These are phyloP conservation scores for Micractinium conductrix DNA, from an alignment of 139 green algal genomes.

Conservation along the genomic window DNA sequence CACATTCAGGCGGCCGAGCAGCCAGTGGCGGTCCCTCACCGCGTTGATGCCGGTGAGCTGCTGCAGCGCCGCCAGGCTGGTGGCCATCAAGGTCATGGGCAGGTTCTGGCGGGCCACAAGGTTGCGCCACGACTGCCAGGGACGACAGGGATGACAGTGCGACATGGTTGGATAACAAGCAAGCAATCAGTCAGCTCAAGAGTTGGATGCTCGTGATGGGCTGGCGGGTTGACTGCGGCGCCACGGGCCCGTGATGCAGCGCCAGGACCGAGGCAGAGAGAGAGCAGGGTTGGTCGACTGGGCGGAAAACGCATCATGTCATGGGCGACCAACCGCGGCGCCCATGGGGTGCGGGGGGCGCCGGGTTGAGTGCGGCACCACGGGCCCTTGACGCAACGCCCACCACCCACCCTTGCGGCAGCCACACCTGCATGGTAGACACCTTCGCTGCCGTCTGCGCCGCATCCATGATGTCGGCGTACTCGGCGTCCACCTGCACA, in stretches of 20 bases:
- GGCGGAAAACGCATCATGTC: too few relatives aligned
- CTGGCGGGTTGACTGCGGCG: too few relatives aligned
- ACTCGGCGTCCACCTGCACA: slow-evolving; percentile 13
- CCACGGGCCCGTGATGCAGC: too few relatives aligned
- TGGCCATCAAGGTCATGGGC: slow-evolving; percentile 25
- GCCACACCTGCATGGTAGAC: not conserved
- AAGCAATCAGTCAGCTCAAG: not conserved
- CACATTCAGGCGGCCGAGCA: too few relatives aligned
- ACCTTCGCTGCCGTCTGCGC: slow-evolving; percentile 4
- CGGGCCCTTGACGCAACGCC: too few relatives aligned
- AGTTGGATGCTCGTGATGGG: not conserved
- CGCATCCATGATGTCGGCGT: slow-evolving; percentile 25
- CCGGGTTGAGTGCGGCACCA: too few relatives aligned
- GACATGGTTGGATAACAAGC: not conserved
- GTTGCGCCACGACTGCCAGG: slow-evolving; percentile 20
- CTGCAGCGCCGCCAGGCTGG: slow-evolving; percentile 8
- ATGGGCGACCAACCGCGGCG: not conserved
- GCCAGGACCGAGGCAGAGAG: not conserved
- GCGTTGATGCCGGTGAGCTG: slow-evolving; percentile 39
- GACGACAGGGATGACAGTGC: too few relatives aligned
- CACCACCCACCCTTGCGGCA: not conserved
- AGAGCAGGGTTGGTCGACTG: not conserved
- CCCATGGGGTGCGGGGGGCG: too few relatives aligned
- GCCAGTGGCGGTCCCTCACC: not conserved
- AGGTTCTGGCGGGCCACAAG: slow-evolving; percentile 13